Conservation (phyloP, 768 basidiomycete genomes). For the Mycena pura region DNA sequence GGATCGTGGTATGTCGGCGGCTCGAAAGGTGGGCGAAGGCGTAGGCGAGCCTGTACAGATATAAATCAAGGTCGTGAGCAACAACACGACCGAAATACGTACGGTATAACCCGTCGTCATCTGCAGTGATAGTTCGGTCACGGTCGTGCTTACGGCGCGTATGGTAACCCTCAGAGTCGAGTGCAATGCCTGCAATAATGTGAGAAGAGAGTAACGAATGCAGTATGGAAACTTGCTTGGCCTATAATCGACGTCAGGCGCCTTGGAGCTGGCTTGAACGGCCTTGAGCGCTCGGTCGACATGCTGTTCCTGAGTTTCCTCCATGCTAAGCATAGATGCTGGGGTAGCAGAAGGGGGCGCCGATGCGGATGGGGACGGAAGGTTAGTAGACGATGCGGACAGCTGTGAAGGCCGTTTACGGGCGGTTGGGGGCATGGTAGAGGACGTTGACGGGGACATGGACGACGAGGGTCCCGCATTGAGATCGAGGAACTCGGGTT, state of each 20-base stretch:
- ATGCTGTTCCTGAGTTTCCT: slow-evolving; percentile 45
- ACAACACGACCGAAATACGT: background rate
- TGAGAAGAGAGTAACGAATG: background rate
- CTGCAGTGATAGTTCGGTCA: slow-evolving; percentile 49
- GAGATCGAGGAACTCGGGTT: slow-evolving; percentile 88
- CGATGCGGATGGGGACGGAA: background rate
- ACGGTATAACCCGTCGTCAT: slow-evolving; percentile 28
- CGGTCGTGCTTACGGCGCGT: slow-evolving; percentile 46
- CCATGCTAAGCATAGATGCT: slow-evolving; percentile 38
- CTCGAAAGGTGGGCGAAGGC: slow-evolving; percentile 33
- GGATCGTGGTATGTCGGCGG: background rate
- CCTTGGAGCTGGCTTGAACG: slow-evolving; percentile 47
- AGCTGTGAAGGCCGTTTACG: slow-evolving; percentile 21
- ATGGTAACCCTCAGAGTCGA: slow-evolving; percentile 88
- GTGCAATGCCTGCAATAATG: slow-evolving; percentile 63
- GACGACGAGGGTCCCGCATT: slow-evolving; percentile 53
- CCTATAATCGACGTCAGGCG: slow-evolving; percentile 68
- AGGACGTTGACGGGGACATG: slow-evolving; percentile 11
- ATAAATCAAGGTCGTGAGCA: background rate
- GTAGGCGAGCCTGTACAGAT: slow-evolving; percentile 27
- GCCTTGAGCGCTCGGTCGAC: slow-evolving; percentile 60
- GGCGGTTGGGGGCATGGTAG: slow-evolving; percentile 4
- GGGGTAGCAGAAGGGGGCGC: slow-evolving; percentile 12
- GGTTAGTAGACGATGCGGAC: slow-evolving; percentile 6
- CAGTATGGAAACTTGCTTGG: slow-evolving; percentile 46